These are phyloP conservation scores for Stagonosporopsis chrysanthemi DNA, from an alignment of 2,329 filamentous ascomycete species.

Conservation along the genomic window DNA sequence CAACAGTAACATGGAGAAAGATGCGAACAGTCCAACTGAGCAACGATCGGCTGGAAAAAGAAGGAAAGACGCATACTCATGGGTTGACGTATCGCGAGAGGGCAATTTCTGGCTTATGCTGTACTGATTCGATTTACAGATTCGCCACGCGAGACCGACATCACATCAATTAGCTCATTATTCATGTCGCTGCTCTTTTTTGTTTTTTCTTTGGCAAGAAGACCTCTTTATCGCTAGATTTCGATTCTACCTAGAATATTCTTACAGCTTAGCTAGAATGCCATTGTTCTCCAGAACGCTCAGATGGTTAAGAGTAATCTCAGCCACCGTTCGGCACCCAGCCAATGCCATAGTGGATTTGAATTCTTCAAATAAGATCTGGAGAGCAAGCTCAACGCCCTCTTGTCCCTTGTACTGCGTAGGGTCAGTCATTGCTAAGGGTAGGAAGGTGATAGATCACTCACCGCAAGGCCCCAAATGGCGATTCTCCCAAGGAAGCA, in stretches of 20 bases:
- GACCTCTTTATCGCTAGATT: neutral
- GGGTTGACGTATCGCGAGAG: conserved; percentile 20
- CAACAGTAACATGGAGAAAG: neutral
- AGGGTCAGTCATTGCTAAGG: conserved; percentile 6
- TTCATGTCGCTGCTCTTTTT: neutral
- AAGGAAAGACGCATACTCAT: conserved; percentile 12
- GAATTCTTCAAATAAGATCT: conserved; percentile 47
- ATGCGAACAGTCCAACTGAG: conserved; percentile 1
- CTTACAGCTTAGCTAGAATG: conserved; percentile 17
- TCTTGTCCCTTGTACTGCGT: conserved; percentile 47
- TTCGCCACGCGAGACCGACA: neutral
- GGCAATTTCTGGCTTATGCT: conserved; percentile 23
- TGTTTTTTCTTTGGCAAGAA: no score
- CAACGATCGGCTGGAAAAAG: neutral
- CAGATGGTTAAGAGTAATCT: conserved; percentile 22
- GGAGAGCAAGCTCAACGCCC: conserved; percentile 54
- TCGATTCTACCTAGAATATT: neutral
- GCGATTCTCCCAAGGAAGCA: conserved; percentile 58
- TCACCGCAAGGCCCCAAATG: conserved; percentile 59
- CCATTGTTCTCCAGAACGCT: conserved; percentile 20
- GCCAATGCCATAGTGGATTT: conserved; percentile 40
- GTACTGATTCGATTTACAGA: conserved; percentile 1
- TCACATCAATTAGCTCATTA: neutral
- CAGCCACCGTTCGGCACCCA: conserved; percentile 23
- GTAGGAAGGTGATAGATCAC: conserved; percentile 8